Conservation (phyloP, 1,139 yeast species). For the Saccharomyces hybrid region DNA sequence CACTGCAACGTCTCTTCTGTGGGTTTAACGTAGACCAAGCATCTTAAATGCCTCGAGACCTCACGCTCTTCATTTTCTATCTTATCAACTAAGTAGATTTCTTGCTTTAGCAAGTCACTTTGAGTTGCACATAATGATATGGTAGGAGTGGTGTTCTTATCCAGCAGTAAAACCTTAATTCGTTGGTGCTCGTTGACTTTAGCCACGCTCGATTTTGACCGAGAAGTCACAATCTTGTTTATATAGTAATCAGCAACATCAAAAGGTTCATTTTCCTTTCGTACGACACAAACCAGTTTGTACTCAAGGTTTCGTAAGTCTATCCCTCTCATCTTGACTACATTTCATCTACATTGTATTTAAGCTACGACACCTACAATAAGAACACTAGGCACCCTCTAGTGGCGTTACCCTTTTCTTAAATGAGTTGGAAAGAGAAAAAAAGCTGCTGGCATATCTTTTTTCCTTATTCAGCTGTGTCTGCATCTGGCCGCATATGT, state of each 20-base stretch:
- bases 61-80: slow-evolving; percentile 59
- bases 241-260: slow-evolving; percentile 46
- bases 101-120: slow-evolving; percentile 70
- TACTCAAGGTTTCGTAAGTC: background rate
- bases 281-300: background rate
- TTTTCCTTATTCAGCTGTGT: background rate
- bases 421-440: background rate
- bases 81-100: slow-evolving; percentile 72
- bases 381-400: background rate
- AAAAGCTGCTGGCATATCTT: background rate
- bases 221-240: slow-evolving; percentile 38
- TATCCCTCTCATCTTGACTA: background rate
- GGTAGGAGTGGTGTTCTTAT: slow-evolving; percentile 68
- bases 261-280: slow-evolving; percentile 41
- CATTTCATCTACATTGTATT: background rate
- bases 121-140: slow-evolving; percentile 85
- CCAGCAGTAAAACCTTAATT: slow-evolving; percentile 72
- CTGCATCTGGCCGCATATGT: background rate
- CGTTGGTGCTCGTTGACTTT: slow-evolving; percentile 35
- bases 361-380: background rate
- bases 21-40: slow-evolving; percentile 76
- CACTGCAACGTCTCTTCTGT: slow-evolving; percentile 52
- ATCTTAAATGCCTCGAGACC: slow-evolving; percentile 73
- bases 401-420: background rate
- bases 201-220: slow-evolving; percentile 15